These are phyloP conservation scores for Clitopilus passeckerianus DNA, from an alignment of 768 basidiomycete genomes.

Conservation along the genomic window DNA sequence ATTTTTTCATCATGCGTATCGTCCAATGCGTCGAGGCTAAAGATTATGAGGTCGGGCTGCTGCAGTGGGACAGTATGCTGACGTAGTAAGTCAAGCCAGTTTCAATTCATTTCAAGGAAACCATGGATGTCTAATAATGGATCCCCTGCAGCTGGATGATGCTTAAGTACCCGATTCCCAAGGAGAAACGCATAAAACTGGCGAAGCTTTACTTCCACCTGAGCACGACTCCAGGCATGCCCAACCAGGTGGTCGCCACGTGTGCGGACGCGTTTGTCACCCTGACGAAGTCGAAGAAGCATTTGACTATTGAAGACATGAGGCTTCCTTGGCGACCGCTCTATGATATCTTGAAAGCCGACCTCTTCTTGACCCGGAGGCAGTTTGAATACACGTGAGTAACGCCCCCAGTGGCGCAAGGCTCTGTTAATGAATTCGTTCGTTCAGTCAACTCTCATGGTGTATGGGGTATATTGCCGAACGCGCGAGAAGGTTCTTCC, in stretches of 20 bases:
- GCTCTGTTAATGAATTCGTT: neutral
- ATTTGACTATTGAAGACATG: conserved; percentile 73
- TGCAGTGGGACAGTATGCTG: conserved; percentile 78
- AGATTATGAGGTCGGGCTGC: conserved; percentile 77
- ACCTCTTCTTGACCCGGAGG: conserved; percentile 71
- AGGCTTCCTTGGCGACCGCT: conserved; percentile 81
- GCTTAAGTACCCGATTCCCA: conserved; percentile 85
- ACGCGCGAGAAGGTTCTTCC: conserved; percentile 76
- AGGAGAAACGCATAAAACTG: conserved; percentile 67
- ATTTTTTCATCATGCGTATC: conserved; percentile 65
- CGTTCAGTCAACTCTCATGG: conserved; percentile 63
- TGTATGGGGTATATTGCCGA: conserved; percentile 72
- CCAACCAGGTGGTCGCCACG: conserved; percentile 60
- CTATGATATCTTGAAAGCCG: conserved; percentile 62
- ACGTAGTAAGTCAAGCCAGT: conserved; percentile 48
- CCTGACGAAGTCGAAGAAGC: conserved; percentile 65
- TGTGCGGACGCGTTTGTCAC: conserved; percentile 59
- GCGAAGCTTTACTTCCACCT: conserved; percentile 79
- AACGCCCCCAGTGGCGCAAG: neutral
- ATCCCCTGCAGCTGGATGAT: conserved; percentile 57
- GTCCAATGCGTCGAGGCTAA: conserved; percentile 72
- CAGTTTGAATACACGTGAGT: conserved; percentile 77
- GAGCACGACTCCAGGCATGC: conserved; percentile 72
- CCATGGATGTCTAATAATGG: conserved; percentile 3
- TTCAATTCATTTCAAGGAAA: neutral